Evolutionary conservation across 208 protist genomes (phyloP).

Genomic region (Naegleria fowleri): DNA sequence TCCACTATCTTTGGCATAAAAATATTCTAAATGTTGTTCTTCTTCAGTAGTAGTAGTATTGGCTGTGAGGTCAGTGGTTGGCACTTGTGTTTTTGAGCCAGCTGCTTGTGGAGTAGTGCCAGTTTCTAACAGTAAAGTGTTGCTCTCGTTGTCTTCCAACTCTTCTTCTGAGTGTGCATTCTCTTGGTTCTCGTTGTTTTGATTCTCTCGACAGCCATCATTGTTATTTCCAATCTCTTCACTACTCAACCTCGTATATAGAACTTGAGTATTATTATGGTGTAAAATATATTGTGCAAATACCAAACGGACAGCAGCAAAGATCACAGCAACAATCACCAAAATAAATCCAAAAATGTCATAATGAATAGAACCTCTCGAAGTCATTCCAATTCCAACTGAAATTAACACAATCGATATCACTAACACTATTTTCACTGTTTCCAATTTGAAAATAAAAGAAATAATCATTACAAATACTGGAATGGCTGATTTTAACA

Average conservation of each 20-base stretch:
- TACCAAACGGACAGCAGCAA: not conserved
- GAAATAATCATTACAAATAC: slow-evolving; percentile 21
- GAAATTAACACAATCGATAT: not conserved
- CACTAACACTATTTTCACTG: not conserved
- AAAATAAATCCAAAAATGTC: not conserved
- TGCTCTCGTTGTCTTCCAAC: not conserved
- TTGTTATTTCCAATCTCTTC: not conserved
- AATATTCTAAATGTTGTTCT: not conserved
- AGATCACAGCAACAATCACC: not conserved
- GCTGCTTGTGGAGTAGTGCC: not conserved
- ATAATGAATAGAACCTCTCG: not conserved
- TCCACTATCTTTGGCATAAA: not conserved
- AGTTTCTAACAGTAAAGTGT: not conserved
- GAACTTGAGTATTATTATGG: not conserved
- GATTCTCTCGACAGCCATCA: too few relatives aligned
- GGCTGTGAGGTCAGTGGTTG: not conserved
- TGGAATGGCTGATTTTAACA: not conserved
- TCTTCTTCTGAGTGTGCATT: not conserved
- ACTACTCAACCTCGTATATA: not conserved
- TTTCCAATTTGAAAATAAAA: not conserved
- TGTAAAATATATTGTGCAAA: slow-evolving; percentile 4
- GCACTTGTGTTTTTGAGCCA: too few relatives aligned
- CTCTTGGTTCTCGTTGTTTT: not conserved
- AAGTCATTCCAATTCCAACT: not conserved
- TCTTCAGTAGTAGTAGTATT: not conserved